phyloP scores from a whole-genome alignment of 2,329 filamentous ascomycete species.

The Lachnellula hyalina region DNA sequence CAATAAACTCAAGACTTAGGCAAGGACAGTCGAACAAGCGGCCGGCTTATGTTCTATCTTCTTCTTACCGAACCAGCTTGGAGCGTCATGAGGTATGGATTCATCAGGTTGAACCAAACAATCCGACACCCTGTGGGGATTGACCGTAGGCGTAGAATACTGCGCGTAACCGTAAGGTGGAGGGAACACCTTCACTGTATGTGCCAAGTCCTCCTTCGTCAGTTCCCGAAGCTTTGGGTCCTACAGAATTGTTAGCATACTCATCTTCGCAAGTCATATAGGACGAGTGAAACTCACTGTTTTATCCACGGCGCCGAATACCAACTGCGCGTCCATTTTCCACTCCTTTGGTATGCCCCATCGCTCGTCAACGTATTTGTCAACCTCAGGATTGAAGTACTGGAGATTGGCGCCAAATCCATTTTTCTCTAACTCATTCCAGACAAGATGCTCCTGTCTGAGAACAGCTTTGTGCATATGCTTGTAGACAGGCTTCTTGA shows the following conservation, averaged over 20 bases:
- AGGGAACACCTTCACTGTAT: background rate
- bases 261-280: background rate
- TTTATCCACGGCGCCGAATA: slow-evolving; percentile 53
- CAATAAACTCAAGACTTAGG: too few species aligned
- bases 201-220: background rate
- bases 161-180: background rate
- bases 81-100: background rate
- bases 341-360: slow-evolving; percentile 69
- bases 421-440: slow-evolving; percentile 75
- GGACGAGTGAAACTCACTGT: background rate
- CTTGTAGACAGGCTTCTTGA: slow-evolving; percentile 54
- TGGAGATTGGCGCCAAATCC: slow-evolving; percentile 83
- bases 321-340: slow-evolving; percentile 74
- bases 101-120: background rate
- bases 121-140: too few species aligned
- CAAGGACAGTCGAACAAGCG: too few species aligned
- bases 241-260: background rate
- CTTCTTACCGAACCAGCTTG: background rate
- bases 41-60: background rate
- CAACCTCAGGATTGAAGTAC: slow-evolving; percentile 84
- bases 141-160: background rate
- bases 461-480: slow-evolving; percentile 74
- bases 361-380: slow-evolving; percentile 58
- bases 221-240: background rate
- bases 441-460: slow-evolving; percentile 39